Evolutionary conservation across 2,329 filamentous ascomycete genomes (phyloP), one percentile per base, ranked within the genome.

Genomic region (Hypoxylon rubiginosum): DNA sequence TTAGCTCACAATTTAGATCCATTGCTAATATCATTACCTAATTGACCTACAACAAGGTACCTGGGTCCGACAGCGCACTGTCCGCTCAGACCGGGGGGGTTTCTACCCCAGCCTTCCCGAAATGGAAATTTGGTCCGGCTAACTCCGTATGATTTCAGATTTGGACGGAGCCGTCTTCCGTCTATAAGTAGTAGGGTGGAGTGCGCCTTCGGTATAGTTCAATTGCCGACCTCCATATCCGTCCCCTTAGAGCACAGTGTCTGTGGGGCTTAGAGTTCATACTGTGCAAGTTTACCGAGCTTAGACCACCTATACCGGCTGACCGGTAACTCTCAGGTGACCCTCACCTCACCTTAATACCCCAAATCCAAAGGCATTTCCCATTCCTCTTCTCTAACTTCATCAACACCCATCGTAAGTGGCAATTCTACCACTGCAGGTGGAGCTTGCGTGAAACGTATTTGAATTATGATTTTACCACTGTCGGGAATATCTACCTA

Each of bases 181-280:
- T 10, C 9, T n/a, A n/a, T n/a, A n/a, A n/a, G n/a, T 11, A 24
- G 24, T 24, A 45, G 19, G 24, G 43, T 48, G 43, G 21, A 48
- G 19, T 48, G n/a, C n/a, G 43, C 4, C 43, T 13, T 48, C 43
- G 43, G 43, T 26, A 3, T 26, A 43, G 39, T 48, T 48, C 24
- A 48, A 24, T 24, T 48, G n/a, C 43, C 43, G 43, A 48, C 11
- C n/a, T 21, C 34, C 34, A 36, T 45, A 21, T n/a, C n/a, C n/a
- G n/a, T 45, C 9, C 19, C 9, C 8, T 19, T 19, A 10, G 2
- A 4, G 6, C 19, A 48, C 43, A 26, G 43, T 48, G 21, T 26
- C 2, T 26, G 43, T 19, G n/a, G 3, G 17, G 17, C 39, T 4
- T 19, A 24, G 4, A 10, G 9, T 24, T 46, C 11, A 17, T 46